A percentile compares a stretch with the other conserved stretches of the same genome.
Conservation (phyloP, 1,139 yeast species). For the Hansenula anomala region DNA sequence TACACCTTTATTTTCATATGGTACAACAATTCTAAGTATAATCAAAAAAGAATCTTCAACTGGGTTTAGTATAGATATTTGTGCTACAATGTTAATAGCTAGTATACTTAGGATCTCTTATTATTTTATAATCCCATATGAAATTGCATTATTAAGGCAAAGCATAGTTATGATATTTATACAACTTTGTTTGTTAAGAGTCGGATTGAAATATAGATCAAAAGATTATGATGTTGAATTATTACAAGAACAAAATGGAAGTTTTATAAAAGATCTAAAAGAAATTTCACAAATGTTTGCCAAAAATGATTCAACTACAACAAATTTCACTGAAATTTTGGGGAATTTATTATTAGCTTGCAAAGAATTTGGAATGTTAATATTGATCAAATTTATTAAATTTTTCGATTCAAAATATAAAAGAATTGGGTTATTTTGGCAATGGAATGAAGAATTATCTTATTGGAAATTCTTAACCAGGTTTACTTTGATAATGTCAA, state of each 20-base stretch:
- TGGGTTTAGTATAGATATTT: slow-evolving; percentile 84
- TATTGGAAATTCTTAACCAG: slow-evolving; percentile 64
- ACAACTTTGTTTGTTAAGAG: slow-evolving; percentile 58
- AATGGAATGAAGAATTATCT: slow-evolving; percentile 59
- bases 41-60: slow-evolving; percentile 56
- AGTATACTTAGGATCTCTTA: slow-evolving; percentile 70
- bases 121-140: slow-evolving; percentile 77
- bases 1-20: slow-evolving; percentile 82
- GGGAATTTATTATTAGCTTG: too few relatives aligned
- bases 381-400: slow-evolving; percentile 33
- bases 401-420: slow-evolving; percentile 67
- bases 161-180: slow-evolving; percentile 74
- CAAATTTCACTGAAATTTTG: slow-evolving; percentile 17
- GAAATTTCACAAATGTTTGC: too few relatives aligned
- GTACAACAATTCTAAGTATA: slow-evolving; percentile 73
- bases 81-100: slow-evolving; percentile 86
- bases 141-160: slow-evolving; percentile 68
- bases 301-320: too few relatives aligned
- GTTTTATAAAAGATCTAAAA: not conserved
- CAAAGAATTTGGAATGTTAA: too few relatives aligned
- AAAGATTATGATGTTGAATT: slow-evolving; percentile 29
- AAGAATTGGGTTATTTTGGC: slow-evolving; percentile 76
- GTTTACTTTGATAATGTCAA: slow-evolving; percentile 38
- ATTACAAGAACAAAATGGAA: slow-evolving; percentile 20
- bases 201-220: slow-evolving; percentile 56